Evolutionary conservation across 2,329 filamentous ascomycete genomes (phyloP), one percentile per base, ranked within the genome.

Genomic region (Beauveria sp.): DNA sequence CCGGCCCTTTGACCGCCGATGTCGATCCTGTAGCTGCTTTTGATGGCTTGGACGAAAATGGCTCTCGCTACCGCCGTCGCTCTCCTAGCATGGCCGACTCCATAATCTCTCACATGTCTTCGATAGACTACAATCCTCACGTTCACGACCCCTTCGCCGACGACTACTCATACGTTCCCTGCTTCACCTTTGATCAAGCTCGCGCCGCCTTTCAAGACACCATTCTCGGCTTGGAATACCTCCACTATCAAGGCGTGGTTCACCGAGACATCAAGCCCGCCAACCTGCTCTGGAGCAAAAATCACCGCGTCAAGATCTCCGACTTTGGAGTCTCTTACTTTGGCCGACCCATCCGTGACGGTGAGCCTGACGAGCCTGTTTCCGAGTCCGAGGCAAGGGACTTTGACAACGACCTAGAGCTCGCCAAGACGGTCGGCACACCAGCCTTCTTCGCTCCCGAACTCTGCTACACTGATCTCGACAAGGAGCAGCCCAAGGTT

Each of bases 301-400:
- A 92, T 65, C 87, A 93, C 67, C 86, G 88, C 16, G 91, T 97
- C 70, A 99, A 99, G 79, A 99, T 99, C 63, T 98, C 95, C 5
- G 95, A 99, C 71, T 99, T 99, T 77, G 95, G 95, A 38, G 95
- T 99, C 1, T 99, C 95, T 1, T 99, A 98, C 73, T 91, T 99
- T 65, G 95, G 95, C 30, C 86, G 91, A 56, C 91, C 91, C 1
- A 89, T 93, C 62, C 84, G 90, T 45, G 91, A 96, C 52, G 90
- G 89, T 58, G 91, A 96, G 68, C 83, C 86, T 43, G 88, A 91
- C 62, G 88, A 92, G 62, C 87, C 77, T 63, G 86, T 79, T 20
- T 88, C 88, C 4, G 90, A 96, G 71, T 90, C 88, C 0, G 93
- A 97, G 72, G 89, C 90, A 12, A 86, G 86, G 46, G 91, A 96